Percentiles rank a stretch among this genome's conserved stretches.
These are phyloP conservation scores for Astrephomene gubernaculifera DNA, from an alignment of 139 green algal species.

Conservation along the genomic window DNA sequence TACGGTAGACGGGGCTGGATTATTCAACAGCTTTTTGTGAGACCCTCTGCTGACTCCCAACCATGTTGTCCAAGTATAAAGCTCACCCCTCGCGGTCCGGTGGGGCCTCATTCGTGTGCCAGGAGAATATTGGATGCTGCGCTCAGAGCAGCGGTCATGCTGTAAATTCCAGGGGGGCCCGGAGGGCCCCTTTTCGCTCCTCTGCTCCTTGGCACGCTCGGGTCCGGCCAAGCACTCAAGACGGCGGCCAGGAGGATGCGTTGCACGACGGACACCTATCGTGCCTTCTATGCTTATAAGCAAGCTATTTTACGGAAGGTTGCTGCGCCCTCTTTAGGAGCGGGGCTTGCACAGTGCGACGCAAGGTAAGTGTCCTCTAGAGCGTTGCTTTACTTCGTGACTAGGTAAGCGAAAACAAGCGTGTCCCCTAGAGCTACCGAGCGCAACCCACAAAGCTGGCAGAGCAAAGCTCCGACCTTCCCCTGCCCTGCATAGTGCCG, in stretches of 20 bases:
- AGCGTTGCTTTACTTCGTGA: too few relatives aligned
- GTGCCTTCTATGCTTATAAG: too few relatives aligned
- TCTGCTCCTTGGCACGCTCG: background rate
- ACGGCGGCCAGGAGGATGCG: background rate
- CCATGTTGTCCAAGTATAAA: background rate
- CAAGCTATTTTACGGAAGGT: too few relatives aligned
- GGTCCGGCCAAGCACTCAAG: background rate
- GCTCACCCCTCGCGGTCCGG: background rate
- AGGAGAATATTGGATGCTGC: background rate
- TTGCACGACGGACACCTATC: too few relatives aligned
- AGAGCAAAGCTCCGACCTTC: too few relatives aligned
- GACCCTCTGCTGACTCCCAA: too few relatives aligned
- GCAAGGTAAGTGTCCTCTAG: background rate
- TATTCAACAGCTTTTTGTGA: too few relatives aligned
- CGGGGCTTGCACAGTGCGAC: background rate
- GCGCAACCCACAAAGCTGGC: too few relatives aligned
- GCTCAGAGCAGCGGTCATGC: background rate
- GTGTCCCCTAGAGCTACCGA: too few relatives aligned
- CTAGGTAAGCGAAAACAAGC: too few relatives aligned
- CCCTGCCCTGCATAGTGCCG: too few relatives aligned
- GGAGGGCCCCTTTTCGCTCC: slow-evolving; percentile 19
- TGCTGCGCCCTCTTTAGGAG: background rate
- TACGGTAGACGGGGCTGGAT: too few relatives aligned
- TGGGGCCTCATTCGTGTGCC: slow-evolving; percentile 19
- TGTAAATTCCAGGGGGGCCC: slow-evolving; percentile 9